Percentiles rank a stretch among this genome's conserved stretches.
phyloP scores from a whole-genome alignment of 352 stramenopile genomes.

The Phytophthora podocarpi region DNA sequence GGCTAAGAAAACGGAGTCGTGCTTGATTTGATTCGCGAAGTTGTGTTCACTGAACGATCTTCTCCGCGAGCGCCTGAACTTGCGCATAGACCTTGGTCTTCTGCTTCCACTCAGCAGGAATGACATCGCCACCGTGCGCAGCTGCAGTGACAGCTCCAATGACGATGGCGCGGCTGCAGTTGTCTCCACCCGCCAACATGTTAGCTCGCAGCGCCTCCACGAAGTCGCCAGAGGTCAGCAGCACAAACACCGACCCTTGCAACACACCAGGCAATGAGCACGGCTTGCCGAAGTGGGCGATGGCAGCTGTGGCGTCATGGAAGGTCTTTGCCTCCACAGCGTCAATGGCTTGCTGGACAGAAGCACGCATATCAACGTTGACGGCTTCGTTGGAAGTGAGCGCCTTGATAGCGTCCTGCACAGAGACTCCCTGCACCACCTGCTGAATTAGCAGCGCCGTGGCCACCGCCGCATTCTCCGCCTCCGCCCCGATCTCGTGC shows the following conservation, averaged over 20 bases:
- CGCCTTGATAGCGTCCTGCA: conserved; percentile 41
- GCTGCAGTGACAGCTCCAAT: conserved; percentile 60
- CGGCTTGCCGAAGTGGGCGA: conserved; percentile 62
- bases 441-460: conserved; percentile 56
- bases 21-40: too few relatives aligned
- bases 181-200: conserved; percentile 66
- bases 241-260: conserved; percentile 61
- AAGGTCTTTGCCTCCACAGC: conserved; percentile 48
- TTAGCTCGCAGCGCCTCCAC: conserved; percentile 59
- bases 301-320: conserved; percentile 45
- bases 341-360: conserved; percentile 54
- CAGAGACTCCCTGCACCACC: conserved; percentile 42
- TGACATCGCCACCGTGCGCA: conserved; percentile 26
- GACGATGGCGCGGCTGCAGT: conserved; percentile 71
- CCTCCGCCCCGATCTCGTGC: conserved; percentile 57
- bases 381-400: conserved; percentile 47
- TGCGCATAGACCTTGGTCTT: conserved; percentile 52
- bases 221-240: conserved; percentile 53
- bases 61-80: conserved; percentile 42
- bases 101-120: conserved; percentile 54
- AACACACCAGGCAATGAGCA: conserved; percentile 62
- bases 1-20: too few relatives aligned
- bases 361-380: conserved; percentile 31
- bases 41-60: conserved; percentile 38
- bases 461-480: conserved; percentile 56